phyloP scores from a whole-genome alignment of 1,284 basidiomycete species.

The Rhodotorula mucilaginosa region DNA sequence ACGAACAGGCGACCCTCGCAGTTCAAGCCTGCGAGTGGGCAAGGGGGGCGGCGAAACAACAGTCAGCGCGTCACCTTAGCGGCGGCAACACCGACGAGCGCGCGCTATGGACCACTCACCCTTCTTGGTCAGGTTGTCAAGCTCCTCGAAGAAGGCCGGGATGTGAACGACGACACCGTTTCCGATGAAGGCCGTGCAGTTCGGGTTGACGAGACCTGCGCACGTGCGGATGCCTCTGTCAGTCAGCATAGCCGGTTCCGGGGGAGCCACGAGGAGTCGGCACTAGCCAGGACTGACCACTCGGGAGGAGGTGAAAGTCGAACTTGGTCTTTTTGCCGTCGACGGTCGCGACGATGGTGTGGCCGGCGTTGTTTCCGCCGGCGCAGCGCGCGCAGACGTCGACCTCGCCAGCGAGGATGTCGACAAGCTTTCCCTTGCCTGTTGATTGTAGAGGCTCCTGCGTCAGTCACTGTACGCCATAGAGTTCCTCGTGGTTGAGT shows the following conservation, averaged over 20 bases:
- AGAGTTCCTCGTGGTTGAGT: background rate
- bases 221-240: background rate
- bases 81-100: too few species aligned
- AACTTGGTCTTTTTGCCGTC: conserved; percentile 76
- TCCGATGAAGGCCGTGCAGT: conserved; percentile 84
- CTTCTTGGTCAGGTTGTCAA: conserved; percentile 81
- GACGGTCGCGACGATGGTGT: conserved; percentile 84
- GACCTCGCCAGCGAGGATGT: conserved; percentile 80
- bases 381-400: conserved; percentile 96
- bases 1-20: conserved; percentile 83
- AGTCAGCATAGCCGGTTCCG: too few species aligned
- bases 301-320: conserved; percentile 93
- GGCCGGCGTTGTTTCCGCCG: conserved; percentile 97
- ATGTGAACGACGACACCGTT: conserved; percentile 92
- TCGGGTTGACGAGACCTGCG: conserved; percentile 82
- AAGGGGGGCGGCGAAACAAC: background rate
- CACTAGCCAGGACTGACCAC: conserved; percentile 66
- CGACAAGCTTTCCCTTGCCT: conserved; percentile 89
- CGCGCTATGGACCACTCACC: conserved; percentile 55
- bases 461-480: background rate
- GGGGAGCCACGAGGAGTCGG: too few species aligned
- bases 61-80: background rate
- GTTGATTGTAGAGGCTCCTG: too few species aligned
- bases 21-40: conserved; percentile 64
- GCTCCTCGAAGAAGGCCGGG: conserved; percentile 90